Evolutionary conservation across 148 eudicot genomes (phyloP).

Genomic region (Heliamphora exappendiculata): DNA sequence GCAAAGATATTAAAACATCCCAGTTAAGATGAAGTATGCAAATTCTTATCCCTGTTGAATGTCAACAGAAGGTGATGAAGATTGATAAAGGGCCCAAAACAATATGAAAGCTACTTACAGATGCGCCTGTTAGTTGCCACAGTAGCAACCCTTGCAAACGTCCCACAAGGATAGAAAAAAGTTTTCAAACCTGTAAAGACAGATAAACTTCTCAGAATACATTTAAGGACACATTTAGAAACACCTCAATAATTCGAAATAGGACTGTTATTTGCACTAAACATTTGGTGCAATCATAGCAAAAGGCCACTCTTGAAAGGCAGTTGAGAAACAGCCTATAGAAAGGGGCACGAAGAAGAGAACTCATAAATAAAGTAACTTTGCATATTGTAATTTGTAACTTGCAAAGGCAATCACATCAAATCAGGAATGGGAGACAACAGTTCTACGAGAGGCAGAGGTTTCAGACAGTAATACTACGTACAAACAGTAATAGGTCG

Average conservation of each 20-base stretch:
- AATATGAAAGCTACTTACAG: constrained; percentile 53
- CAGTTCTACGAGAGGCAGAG: background rate
- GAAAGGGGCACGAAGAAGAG: background rate
- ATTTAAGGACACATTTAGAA: background rate
- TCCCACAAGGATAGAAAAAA: constrained; percentile 73
- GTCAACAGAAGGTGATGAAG: background rate
- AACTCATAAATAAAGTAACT: background rate
- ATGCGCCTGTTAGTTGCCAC: constrained; percentile 61
- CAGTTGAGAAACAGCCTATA: background rate
- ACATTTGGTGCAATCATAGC: background rate
- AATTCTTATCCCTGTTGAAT: background rate
- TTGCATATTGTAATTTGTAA: background rate
- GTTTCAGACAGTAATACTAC: background rate
- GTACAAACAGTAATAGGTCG: background rate
- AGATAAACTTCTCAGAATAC: constrained; percentile 9
- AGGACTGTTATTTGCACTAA: background rate
- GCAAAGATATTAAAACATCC: background rate
- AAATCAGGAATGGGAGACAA: background rate
- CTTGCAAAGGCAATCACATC: background rate
- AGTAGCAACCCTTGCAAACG: constrained; percentile 71
- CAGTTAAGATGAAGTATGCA: background rate
- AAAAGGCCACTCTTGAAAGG: background rate
- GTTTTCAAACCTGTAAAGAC: constrained; percentile 77
- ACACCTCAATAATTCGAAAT: background rate
- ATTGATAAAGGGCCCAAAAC: background rate